Evolutionary conservation across 1,284 basidiomycete genomes (phyloP), one percentile per base, ranked within the genome.

Genomic region (Fereydounia khargensis): DNA sequence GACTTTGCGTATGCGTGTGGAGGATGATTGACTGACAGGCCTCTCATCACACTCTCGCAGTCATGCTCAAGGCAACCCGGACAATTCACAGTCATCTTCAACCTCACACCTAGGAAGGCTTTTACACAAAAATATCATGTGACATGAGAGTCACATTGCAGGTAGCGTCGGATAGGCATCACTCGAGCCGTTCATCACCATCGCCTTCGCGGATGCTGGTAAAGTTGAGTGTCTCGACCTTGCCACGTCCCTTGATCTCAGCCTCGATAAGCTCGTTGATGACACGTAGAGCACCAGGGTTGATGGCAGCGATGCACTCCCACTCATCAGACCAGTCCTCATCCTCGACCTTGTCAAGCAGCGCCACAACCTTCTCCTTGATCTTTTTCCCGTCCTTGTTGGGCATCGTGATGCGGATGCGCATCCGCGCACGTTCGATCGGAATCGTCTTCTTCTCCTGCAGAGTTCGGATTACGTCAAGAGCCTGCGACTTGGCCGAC

Each of bases 391-490:
- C 86, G 49, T 92, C 87, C 36, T 82, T 83, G 3, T 79, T 77
- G 2, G 91, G 86, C 78, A 96, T 83, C 2, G 84, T 84, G 25
- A 98, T 82, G 23, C 89, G 83, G 13, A 98, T 82, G 17, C 91
- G 84, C 94, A 99, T 97, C 44, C 87, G 82, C 3, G 91, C 89
- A 36, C 92, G 83, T 71, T 94, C 86, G 53, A 99, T 90, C 0
- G 91, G 89, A 16, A 99, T 82, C 8, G 86, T 88, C 4, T 85
- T 81, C 66, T 91, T 87, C 33, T 64, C 59, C 43, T 74, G 70
- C 19, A 99, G 79, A 16, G 84, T 80, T 68, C 87, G 88, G 78
- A 99, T 89, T 55, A 91, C 87, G 63, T 94, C 92, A 6, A 92
- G 84, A 4, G 94, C 91, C 87, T 91, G 55, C 48, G 79, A 31